Percentiles rank a stretch among this genome's conserved stretches.
Evolutionary conservation across 352 stramenopile species (phyloP).

Genomic region (Phytophthora constricta): DNA sequence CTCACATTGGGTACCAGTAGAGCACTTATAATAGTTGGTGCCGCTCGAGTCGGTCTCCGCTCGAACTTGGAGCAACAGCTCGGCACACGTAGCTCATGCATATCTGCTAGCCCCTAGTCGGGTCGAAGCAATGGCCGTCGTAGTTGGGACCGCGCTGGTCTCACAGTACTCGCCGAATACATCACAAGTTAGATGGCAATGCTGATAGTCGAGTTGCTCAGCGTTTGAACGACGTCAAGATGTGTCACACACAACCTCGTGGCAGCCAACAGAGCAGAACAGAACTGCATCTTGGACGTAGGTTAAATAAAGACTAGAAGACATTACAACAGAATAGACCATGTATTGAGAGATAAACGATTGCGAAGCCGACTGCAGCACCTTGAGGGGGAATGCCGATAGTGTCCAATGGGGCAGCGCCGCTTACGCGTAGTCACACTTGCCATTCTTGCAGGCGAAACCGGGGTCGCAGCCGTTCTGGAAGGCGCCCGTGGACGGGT

Average conservation of each 20-base stretch:
- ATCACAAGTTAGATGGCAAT: constrained; percentile 27
- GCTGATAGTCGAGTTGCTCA: not conserved
- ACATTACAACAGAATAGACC: not conserved
- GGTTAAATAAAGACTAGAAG: not conserved
- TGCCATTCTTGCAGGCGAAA: constrained; percentile 34
- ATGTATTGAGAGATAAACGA: not conserved
- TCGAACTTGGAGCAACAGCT: no score
- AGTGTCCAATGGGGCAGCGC: constrained; percentile 2
- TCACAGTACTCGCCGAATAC: constrained; percentile 39
- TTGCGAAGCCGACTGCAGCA: no score
- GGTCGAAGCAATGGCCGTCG: constrained; percentile 22
- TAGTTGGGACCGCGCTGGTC: constrained; percentile 13
- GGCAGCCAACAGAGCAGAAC: constrained; percentile 4
- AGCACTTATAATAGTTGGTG: constrained; percentile 21
- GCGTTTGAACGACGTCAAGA: not conserved
- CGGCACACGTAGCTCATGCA: no score
- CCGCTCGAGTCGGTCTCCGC: no score
- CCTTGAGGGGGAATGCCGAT: not conserved
- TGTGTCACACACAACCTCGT: constrained; percentile 5
- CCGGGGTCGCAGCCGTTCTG: constrained; percentile 17
- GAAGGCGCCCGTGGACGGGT: constrained; percentile 30
- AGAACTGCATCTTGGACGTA: constrained; percentile 20
- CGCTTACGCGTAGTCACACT: constrained; percentile 23
- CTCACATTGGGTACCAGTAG: constrained; percentile 20
- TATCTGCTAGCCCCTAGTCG: no score